A percentile compares a stretch with the other conserved stretches of the same genome.
Evolutionary conservation across 495 filamentous ascomycete species (phyloP).

Genomic region (Recurvomyces mirabilis): DNA sequence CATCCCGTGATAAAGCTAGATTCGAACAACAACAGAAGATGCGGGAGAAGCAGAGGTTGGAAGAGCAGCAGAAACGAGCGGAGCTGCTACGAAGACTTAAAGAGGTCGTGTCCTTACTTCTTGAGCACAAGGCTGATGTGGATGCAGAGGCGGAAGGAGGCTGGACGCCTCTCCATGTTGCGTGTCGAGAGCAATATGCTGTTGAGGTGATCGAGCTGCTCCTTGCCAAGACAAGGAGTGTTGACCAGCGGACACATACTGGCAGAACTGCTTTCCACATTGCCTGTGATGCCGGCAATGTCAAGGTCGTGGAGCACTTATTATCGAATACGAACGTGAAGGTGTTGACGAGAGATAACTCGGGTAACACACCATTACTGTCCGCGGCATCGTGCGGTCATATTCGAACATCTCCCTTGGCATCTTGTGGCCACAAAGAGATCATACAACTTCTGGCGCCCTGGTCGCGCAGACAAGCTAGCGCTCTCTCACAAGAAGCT

Average conservation of each 20-base stretch:
- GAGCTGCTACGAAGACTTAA: not conserved
- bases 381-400: not conserved
- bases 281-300: constrained; percentile 22
- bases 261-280: constrained; percentile 25
- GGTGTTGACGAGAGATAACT: constrained; percentile 32
- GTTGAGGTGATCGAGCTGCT: constrained; percentile 41
- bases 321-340: constrained; percentile 23
- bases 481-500: not conserved
- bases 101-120: constrained; percentile 36
- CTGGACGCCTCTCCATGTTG: constrained; percentile 57
- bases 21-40: not conserved
- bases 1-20: not conserved
- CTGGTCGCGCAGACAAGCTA: not conserved
- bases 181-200: constrained; percentile 44
- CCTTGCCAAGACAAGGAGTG: not conserved
- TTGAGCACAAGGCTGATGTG: constrained; percentile 42
- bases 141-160: constrained; percentile 47
- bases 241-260: constrained; percentile 36
- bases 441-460: not conserved
- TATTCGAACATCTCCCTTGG: too few relatives aligned
- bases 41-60: not conserved
- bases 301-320: constrained; percentile 21
- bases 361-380: not conserved
- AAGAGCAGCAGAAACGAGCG: not conserved
- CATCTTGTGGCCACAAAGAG: too few relatives aligned